Evolutionary conservation across 2,329 filamentous ascomycete species (phyloP), one percentile per base, ranked within the genome.

Genomic region (Trichocomaceae sp.): DNA sequence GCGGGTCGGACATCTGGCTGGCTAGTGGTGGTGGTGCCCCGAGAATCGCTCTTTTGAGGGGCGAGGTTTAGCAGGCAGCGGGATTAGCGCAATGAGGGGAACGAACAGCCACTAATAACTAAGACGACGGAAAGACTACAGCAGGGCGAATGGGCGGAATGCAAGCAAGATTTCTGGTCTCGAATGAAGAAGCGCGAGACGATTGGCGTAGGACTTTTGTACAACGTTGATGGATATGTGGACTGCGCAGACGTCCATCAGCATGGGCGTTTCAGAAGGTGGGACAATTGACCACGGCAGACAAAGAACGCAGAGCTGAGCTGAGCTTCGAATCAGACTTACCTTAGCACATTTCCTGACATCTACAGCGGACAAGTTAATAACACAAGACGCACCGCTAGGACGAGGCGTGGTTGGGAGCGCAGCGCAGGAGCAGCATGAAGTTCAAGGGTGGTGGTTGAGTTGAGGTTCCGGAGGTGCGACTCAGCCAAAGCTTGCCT

Each of bases 1-100:
- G 84, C 64, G 79, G 79, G 58, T 70, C 72, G 71, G 85, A 78
- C 87, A 91, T 91, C 69, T 72, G 80, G 76, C 62, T 70, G n/a
- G n/a, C n/a, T n/a, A n/a, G n/a, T n/a, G n/a, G n/a, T n/a, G 59
- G 54, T 52, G 45, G 33, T 47, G 35, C 49, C 26, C 35, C 39
- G 61, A 61, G 61, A 63, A 63, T 44, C 29, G 37, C 15, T 15
- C 33, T 45, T n/a, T 20, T 8, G 26, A 29, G 37, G n/a, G 39
- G 17, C 17, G 39, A 42, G 48, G 42, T 47, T 48, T 52, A 46
- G 53, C 47, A 55, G 53, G 53, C 53, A 51, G 50, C 55, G 50
- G 55, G 47, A 57, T 52, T 47, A 56, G 46, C 47, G 47, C 39
- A 48, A 44, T 57, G 55, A 57, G 55, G 55, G 55, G 50, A 47